Evolutionary conservation across 345 rosid species (phyloP), one percentile per base, ranked within the genome.

Genomic region (Leavenworthia alabamica): DNA sequence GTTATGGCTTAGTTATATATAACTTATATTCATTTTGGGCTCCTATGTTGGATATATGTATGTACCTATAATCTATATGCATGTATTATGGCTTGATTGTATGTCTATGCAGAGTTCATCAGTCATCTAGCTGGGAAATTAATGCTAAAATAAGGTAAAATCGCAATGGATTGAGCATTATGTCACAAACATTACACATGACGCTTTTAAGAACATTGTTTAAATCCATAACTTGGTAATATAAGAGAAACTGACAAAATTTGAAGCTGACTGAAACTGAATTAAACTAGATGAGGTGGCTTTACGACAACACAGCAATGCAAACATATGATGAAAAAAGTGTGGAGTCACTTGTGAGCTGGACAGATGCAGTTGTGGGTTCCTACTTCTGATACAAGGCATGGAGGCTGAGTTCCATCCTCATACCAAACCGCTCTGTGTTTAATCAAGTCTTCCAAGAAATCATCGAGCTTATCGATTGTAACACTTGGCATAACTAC

Each of bases 401-500:
- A 93, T 5, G 88, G 86, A 51, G 81, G 77, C 60, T 69, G 75
- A 59, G 37, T 66, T 12, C 72, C 88, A 2, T 75, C 80, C 32
- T 31, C 40, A 14, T 80, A 93, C 99, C 99, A 89, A 26, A 74
- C 72, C 6, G 75, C 64, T 23, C 96, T 80, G 22, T 79, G 72
- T 35, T 81, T 76, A 10, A 81, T 62, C 4, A 93, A 64, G 54
- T 86, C 94, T 26, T 80, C 58, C 73, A 93, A 55, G 72, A 89
- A 93, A 72, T 37, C 44, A 32, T 93, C 89, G 47, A 93, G 83
- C 79, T 89, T 89, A n/a, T 86, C 86, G 10, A 89, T 64, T 17
- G 81, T 79, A 33, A 89, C 89, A 51, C 60, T 92, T 5, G 99
- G 99, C 97, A 92, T 92, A 60, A 92, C 99, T 70, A 92, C 97